phyloP scores from a whole-genome alignment of 345 rosid species.

The Hirschfeldia incana region DNA sequence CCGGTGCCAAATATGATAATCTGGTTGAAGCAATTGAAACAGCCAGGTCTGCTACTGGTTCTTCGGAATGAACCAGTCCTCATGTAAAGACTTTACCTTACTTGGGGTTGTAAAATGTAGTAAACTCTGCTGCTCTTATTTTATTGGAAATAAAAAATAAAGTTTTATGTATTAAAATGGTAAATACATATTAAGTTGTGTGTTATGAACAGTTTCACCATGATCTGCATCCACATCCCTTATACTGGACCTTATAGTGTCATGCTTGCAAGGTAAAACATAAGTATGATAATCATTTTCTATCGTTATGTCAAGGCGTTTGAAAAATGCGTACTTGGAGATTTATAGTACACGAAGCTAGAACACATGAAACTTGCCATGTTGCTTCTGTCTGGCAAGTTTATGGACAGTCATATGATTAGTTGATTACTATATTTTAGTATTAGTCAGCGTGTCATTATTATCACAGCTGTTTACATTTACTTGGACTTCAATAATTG shows the following conservation, averaged over 20 bases:
- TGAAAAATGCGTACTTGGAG: too few species aligned
- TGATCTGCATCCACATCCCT: background rate
- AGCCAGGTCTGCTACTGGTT: constrained; percentile 55
- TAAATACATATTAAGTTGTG: background rate
- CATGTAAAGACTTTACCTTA: background rate
- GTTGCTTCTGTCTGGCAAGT: background rate
- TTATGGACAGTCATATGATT: background rate
- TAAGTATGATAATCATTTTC: background rate
- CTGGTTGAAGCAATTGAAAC: constrained; percentile 67
- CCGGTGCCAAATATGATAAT: constrained; percentile 80
- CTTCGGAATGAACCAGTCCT: constrained; percentile 17
- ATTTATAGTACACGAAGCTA: too few species aligned
- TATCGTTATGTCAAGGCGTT: background rate
- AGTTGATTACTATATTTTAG: background rate
- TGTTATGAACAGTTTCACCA: background rate
- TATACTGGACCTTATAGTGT: background rate
- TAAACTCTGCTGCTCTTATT: constrained; percentile 20
- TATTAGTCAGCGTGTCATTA: background rate
- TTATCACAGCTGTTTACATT: background rate
- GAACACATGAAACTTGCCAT: background rate
- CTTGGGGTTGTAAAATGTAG: constrained; percentile 1
- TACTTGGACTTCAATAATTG: background rate
- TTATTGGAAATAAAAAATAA: background rate
- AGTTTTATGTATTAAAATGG: background rate
- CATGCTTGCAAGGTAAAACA: background rate